Evolutionary conservation across 2,329 filamentous ascomycete genomes (phyloP).

Genomic region (Chaetomium strumarium): DNA sequence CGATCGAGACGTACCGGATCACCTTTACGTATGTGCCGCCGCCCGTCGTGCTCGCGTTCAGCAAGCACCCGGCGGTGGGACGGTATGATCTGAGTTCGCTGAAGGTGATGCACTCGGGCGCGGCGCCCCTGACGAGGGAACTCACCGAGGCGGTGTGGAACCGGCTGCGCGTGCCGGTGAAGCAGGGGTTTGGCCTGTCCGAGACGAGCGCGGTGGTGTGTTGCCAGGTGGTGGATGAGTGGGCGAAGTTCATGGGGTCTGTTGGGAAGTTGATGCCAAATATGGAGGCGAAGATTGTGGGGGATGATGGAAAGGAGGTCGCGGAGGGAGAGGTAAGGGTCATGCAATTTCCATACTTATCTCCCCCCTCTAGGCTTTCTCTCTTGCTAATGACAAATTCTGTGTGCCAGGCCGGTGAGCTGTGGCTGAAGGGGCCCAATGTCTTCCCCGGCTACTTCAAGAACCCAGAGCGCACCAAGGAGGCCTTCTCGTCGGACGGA

Average conservation of each 20-base stretch:
- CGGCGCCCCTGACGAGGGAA: constrained; percentile 76
- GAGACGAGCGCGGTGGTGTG: constrained; percentile 80
- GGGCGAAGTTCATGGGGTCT: constrained; percentile 69
- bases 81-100: constrained; percentile 76
- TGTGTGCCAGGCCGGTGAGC: constrained; percentile 55
- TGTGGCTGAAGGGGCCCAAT: constrained; percentile 75
- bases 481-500: constrained; percentile 68
- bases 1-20: constrained; percentile 68
- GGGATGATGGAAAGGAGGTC: constrained; percentile 51
- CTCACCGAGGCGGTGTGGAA: constrained; percentile 70
- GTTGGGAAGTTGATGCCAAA: constrained; percentile 75
- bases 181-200: constrained; percentile 87
- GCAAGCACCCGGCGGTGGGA: constrained; percentile 70
- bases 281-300: constrained; percentile 76
- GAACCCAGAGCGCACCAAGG: constrained; percentile 61
- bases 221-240: constrained; percentile 67
- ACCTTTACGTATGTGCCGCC: constrained; percentile 80
- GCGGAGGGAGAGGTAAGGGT: constrained; percentile 40
- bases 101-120: constrained; percentile 81
- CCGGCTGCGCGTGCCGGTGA: constrained; percentile 71
- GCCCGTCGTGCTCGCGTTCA: constrained; percentile 72
- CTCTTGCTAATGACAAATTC: not conserved
- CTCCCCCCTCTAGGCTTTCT: not conserved
- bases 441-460: constrained; percentile 75
- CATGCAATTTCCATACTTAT: too few relatives aligned